Evolutionary conservation across 2,329 filamentous ascomycete genomes (phyloP), one percentile per base, ranked within the genome.

Genomic region (Lachnellula cervina): DNA sequence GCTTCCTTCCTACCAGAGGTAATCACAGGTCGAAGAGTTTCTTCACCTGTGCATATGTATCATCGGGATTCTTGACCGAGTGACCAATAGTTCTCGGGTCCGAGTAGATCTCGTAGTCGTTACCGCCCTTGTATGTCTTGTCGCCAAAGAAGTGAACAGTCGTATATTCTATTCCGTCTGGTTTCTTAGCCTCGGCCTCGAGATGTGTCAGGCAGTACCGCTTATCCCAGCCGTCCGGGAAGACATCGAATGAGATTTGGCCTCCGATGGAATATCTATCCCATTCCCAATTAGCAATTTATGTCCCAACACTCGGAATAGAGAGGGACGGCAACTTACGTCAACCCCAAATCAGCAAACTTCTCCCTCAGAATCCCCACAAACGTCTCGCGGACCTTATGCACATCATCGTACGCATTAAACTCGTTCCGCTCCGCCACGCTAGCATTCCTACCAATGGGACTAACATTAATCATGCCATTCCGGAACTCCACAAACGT

Each of bases 111-210:
- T 97, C 93, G 71, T 86, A 93, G 75, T 99, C 94, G 73, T 97
- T 99, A 59, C 94, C 94, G 61, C 94, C 93, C 72, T 86, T 75
- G 70, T 84, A 86, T 25, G 89, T 89, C 86, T 97, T 99, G 80
- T 99, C 94, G 63, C 94, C 94, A 68, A 97, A 99, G 82, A 97
- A 97, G 79, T 97, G 94, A 65, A 97, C 88, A 45, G 83, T 93
- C 64, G 84, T 89, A 79, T 93, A 97, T 23, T 85, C 76, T 61
- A 95, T 77, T 60, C 87, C 86, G 68, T 83, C 86, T 42, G 81
- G 78, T 71, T 81, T 79, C 75, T 80, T 76, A 61, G 87, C 86
- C 73, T 97, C 92, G 61, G 81, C 81, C 76, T 94, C 90, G 59
- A 97, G 78, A 74, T 97, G 92, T 66, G 83, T 79, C 64, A 97